These are phyloP conservation scores for Brassica nigra DNA, from an alignment of 345 rosid species.

Conservation along the genomic window DNA sequence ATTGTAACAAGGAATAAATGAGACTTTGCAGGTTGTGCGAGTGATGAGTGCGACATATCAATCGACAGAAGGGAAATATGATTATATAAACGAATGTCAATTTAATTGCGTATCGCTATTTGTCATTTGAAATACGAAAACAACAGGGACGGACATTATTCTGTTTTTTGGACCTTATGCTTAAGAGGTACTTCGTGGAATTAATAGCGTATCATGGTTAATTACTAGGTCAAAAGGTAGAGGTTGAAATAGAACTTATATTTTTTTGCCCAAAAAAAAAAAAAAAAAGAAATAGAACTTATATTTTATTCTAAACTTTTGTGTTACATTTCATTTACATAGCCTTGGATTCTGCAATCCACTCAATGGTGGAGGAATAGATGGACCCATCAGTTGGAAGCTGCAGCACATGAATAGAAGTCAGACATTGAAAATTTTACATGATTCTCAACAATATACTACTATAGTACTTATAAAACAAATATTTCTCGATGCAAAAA, in stretches of 20 bases:
- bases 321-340: background rate
- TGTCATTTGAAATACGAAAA: background rate
- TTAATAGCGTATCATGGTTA: constrained; percentile 13
- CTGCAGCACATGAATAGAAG: constrained; percentile 39
- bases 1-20: constrained; percentile 39
- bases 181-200: background rate
- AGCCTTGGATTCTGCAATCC: constrained; percentile 42
- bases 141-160: constrained; percentile 11
- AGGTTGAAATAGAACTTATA: background rate
- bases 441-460: background rate
- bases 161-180: background rate
- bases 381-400: constrained; percentile 42
- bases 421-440: constrained; percentile 24
- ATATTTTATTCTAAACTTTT: background rate
- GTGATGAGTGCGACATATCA: constrained; percentile 45
- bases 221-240: constrained; percentile 27
- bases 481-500: background rate
- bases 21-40: constrained; percentile 38
- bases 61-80: constrained; percentile 39
- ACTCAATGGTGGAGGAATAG: constrained; percentile 39
- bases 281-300: background rate
- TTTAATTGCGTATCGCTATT: background rate
- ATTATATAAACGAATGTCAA: background rate
- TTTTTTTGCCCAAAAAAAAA: too few species aligned
- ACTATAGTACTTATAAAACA: constrained; percentile 8